Percentiles rank a stretch among this genome's conserved stretches.
Conservation (phyloP, 768 basidiomycete species). For the Suillus hirtellus region DNA sequence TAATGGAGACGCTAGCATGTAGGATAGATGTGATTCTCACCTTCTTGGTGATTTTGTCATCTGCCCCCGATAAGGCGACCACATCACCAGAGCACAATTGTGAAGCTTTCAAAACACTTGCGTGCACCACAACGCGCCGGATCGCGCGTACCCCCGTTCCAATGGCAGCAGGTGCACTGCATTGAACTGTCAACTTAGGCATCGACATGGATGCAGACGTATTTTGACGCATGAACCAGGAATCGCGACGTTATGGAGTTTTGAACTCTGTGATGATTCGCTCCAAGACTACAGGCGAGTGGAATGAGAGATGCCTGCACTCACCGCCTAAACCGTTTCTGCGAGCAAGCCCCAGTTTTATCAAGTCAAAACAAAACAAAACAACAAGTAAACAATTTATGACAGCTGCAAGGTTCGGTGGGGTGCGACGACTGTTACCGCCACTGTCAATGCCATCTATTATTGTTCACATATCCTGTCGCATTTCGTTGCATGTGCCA, state of each 20-base stretch:
- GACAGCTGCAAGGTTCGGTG: no score
- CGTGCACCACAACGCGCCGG: conserved; percentile 63
- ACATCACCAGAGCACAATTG: conserved; percentile 73
- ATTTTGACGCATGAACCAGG: not conserved
- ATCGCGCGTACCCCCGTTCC: conserved; percentile 41
- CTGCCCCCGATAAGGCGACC: conserved; percentile 50
- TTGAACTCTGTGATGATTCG: not conserved
- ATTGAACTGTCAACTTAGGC: conserved; percentile 1
- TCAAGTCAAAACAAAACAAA: not conserved
- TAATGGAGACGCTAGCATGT: conserved; percentile 13
- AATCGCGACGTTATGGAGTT: not conserved
- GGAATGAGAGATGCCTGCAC: no score
- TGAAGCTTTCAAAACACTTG: conserved; percentile 57
- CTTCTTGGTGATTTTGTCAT: conserved; percentile 34
- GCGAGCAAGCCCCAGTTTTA: not conserved
- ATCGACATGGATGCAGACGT: conserved; percentile 4
- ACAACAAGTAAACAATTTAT: not conserved
- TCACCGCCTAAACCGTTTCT: no score
- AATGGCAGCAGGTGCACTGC: not conserved
- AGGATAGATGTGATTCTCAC: conserved; percentile 30
- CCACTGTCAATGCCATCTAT: no score
- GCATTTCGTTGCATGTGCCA: no score
- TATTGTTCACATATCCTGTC: no score
- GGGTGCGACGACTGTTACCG: no score
- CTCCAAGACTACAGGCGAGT: not conserved